Conservation (phyloP, 495 filamentous ascomycete genomes). For the Chaetomidium leptoderma region DNA sequence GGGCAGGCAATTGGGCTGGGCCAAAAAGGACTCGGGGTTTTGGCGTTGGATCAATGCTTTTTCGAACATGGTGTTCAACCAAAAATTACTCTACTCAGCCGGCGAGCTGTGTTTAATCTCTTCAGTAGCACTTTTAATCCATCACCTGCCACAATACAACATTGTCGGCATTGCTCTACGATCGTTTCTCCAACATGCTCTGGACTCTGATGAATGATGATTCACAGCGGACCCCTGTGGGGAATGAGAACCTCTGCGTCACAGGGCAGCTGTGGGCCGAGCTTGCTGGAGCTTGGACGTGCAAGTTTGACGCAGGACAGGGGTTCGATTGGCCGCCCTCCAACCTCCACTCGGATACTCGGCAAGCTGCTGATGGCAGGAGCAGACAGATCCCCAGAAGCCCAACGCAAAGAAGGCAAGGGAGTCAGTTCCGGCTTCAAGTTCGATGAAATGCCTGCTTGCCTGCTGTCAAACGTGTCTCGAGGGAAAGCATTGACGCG, state of each 20-base stretch:
- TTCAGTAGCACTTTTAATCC: conserved; percentile 1
- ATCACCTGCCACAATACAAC: background rate
- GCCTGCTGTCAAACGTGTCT: no score
- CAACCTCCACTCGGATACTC: background rate
- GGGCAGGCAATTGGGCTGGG: background rate
- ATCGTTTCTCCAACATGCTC: no score
- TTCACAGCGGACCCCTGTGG: no score
- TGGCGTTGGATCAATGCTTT: background rate
- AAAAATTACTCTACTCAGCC: background rate
- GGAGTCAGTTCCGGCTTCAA: no score
- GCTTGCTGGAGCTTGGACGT: background rate
- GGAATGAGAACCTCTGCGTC: no score
- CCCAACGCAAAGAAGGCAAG: no score
- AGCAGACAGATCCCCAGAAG: no score
- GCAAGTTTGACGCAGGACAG: background rate
- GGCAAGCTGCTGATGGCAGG: background rate
- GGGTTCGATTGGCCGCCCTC: background rate
- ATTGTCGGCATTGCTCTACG: background rate
- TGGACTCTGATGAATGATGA: no score
- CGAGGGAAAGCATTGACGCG: no score
- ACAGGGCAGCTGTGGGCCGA: no score
- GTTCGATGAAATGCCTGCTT: no score
- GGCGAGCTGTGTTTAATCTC: background rate
- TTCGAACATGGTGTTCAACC: background rate
- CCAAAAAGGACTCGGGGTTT: background rate